Evolutionary conservation across 139 green algal species (phyloP), one percentile per base, ranked within the genome.

Genomic region (Penium margaritaceum): DNA sequence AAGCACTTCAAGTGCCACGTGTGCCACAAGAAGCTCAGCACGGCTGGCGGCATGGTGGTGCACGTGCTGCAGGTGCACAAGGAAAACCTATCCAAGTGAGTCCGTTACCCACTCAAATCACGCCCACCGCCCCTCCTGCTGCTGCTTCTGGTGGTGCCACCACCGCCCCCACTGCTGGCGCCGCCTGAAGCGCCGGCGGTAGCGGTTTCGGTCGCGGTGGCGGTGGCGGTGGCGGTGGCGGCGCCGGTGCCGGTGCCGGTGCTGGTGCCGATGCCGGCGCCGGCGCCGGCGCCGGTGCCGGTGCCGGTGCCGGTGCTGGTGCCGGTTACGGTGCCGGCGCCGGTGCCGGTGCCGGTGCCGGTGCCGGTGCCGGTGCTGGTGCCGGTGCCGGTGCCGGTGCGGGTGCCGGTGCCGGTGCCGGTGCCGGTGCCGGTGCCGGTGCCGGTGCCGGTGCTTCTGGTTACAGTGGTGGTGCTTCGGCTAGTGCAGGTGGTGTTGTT

Each of bases 21-120:
- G 2, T 95, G 90, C 79, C 79, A 88, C 71, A 90, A 89, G 72
- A 91, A 91, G 74, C 81, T 95, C 21, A 87, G 80, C 63, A 92
- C 86, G 0, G 83, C 86, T 37, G 80, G 88, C 46, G 91, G 90
- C 2, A 85, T 97, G 29, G 70, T 78, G 0, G 89, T 96, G 21
- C 92, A 97, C 75, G 86, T 85, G 30, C 83, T 91, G 35, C 87
- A 95, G 53, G 91, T 96, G 43, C 91, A 96, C 78, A 95, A 95
- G 79, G 71, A 86, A 9, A 85, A 73, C 14, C 27, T 95, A 1
- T 86, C 75, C 43, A 84, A 78, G 74, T 81, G 72, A 57, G 66
- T 36, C n/a, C n/a, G n/a, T n/a, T n/a, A n/a, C n/a, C n/a, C n/a
- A n/a, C n/a, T n/a, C n/a, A n/a, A n/a, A 27, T n/a, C 19, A n/a